Conservation (phyloP, 129 eudicot genomes). For the Arctium lappa region DNA sequence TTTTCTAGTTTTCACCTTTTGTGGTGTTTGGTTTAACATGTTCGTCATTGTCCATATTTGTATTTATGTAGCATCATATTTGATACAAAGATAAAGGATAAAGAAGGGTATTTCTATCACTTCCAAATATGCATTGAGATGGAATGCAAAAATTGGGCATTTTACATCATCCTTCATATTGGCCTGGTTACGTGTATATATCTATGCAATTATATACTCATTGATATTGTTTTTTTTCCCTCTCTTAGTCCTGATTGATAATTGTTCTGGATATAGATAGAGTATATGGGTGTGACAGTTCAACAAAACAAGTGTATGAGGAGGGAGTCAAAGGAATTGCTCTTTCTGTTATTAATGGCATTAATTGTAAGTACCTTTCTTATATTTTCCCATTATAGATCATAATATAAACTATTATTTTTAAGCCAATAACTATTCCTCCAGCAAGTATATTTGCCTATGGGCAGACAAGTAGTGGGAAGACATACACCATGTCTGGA, state of each 20-base stretch:
- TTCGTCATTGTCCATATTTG: neutral
- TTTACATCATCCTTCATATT: neutral
- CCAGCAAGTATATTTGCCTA: slow-evolving; percentile 92
- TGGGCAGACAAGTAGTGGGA: slow-evolving; percentile 98
- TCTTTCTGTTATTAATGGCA: slow-evolving; percentile 77
- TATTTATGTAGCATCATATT: too few species aligned
- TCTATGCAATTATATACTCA: neutral
- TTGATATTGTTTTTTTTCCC: neutral
- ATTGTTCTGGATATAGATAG: slow-evolving; percentile 44
- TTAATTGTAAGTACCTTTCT: slow-evolving; percentile 49
- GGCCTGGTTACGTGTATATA: neutral
- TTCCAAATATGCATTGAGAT: neutral
- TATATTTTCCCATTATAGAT: neutral
- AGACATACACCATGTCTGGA: slow-evolving; percentile 94
- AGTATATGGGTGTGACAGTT: slow-evolving; percentile 55
- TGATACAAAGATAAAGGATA: too few species aligned
- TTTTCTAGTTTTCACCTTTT: neutral
- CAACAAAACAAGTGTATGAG: slow-evolving; percentile 68
- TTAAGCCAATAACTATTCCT: slow-evolving; percentile 17
- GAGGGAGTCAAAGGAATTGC: slow-evolving; percentile 73
- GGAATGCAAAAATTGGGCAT: neutral
- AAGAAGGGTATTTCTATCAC: too few species aligned
- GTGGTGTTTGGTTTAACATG: neutral
- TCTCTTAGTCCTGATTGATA: slow-evolving; percentile 10
- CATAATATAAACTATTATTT: neutral